Evolutionary conservation across 1,139 yeast species (phyloP).

Genomic region (Geotrichum citri-aurantii): DNA sequence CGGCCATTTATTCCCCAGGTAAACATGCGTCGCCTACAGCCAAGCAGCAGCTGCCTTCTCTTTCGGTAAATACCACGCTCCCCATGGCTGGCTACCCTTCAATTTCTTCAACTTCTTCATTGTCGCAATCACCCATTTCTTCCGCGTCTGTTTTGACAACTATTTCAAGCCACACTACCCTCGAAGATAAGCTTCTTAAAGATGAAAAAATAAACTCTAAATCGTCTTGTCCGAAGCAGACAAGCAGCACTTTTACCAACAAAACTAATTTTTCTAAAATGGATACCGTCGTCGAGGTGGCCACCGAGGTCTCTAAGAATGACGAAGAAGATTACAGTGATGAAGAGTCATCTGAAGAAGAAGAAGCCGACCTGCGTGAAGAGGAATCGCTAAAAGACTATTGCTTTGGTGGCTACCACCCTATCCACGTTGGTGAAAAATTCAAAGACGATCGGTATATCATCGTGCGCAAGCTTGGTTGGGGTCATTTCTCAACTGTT

Average conservation of each 20-base stretch:
- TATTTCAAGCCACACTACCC: neutral
- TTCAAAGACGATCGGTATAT: slow-evolving; percentile 55
- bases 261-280: neutral
- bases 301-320: neutral
- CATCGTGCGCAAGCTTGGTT: slow-evolving; percentile 72
- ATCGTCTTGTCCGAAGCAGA: neutral
- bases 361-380: slow-evolving; percentile 25
- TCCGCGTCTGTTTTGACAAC: neutral
- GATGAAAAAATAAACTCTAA: neutral
- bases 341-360: slow-evolving; percentile 11
- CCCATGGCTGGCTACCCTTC: slow-evolving; percentile 2
- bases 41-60: neutral
- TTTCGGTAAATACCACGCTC: neutral
- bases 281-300: neutral
- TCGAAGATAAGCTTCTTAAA: slow-evolving; percentile 1
- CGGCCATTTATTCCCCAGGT: neutral
- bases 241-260: neutral
- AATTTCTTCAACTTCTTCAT: neutral
- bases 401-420: slow-evolving; percentile 81
- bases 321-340: slow-evolving; percentile 2
- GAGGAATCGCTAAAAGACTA: slow-evolving; percentile 75
- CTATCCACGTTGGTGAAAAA: slow-evolving; percentile 69
- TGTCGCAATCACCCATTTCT: neutral
- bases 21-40: neutral
- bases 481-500: slow-evolving; percentile 90